These are phyloP conservation scores for Teratosphaeria nubilosa DNA, from an alignment of 2,329 filamentous ascomycete genomes.

Conservation along the genomic window DNA sequence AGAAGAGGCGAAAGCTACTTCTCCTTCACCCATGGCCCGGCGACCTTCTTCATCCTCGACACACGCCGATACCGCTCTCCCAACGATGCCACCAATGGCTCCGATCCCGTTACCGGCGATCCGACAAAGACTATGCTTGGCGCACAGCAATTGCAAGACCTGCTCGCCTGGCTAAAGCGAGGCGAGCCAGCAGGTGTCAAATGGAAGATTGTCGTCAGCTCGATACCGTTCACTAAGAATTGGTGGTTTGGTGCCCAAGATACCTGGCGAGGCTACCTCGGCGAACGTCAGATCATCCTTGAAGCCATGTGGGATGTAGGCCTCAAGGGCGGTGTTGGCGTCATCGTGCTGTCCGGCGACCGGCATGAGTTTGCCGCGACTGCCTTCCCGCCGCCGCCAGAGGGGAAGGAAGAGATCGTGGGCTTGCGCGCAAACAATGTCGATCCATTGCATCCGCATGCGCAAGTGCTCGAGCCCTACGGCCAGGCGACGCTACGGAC, in stretches of 20 bases:
- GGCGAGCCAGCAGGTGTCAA: constrained; percentile 67
- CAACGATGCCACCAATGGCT: constrained; percentile 49
- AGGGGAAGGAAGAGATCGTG: constrained; percentile 35
- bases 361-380: constrained; percentile 96
- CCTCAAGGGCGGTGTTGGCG: constrained; percentile 56
- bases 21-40: constrained; percentile 79
- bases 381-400: constrained; percentile 50
- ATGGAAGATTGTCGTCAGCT: constrained; percentile 89
- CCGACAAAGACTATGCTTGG: constrained; percentile 77
- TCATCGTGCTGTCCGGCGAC: constrained; percentile 82
- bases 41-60: constrained; percentile 89
- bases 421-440: constrained; percentile 11
- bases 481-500: constrained; percentile 11
- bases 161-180: constrained; percentile 64
- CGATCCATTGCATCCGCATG: constrained; percentile 5
- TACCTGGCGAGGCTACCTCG: constrained; percentile 87
- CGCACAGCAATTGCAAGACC: constrained; percentile 62
- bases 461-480: constrained; percentile 8
- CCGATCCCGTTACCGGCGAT: constrained; percentile 39
- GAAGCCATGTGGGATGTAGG: constrained; percentile 88
- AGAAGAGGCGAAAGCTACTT: constrained; percentile 68
- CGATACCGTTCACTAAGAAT: constrained; percentile 94
- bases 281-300: constrained; percentile 67
- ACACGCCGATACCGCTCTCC: constrained; percentile 76
- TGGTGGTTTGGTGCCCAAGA: constrained; percentile 83